Percentiles rank a stretch among this genome's conserved stretches.
phyloP scores from a whole-genome alignment of 257 asterid genomes.

The Nicotiana attenuata region DNA sequence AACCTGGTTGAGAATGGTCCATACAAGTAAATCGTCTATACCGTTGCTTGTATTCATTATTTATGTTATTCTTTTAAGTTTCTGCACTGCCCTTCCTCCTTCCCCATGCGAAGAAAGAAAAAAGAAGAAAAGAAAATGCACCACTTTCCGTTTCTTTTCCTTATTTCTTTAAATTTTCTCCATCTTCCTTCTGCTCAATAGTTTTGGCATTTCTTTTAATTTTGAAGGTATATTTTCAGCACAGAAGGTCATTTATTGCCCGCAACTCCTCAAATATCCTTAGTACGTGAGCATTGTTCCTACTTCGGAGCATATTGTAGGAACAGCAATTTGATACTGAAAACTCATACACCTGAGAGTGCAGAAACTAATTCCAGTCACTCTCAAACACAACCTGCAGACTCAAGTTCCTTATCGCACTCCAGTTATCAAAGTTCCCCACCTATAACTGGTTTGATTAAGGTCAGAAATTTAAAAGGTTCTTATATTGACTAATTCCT shows the following conservation, averaged over 20 bases:
- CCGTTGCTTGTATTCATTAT: slow-evolving; percentile 2
- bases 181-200: not conserved
- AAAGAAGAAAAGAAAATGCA: not conserved
- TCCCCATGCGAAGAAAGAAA: not conserved
- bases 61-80: not conserved
- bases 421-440: slow-evolving; percentile 32
- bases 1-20: slow-evolving; percentile 98
- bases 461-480: slow-evolving; percentile 40
- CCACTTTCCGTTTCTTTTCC: slow-evolving; percentile 2
- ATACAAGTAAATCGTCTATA: slow-evolving; percentile 56
- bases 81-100: not conserved
- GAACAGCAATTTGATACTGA: slow-evolving; percentile 37
- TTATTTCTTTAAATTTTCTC: not conserved
- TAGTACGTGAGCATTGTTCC: slow-evolving; percentile 68
- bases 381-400: slow-evolving; percentile 23
- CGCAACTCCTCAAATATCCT: slow-evolving; percentile 79
- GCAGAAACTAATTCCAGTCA: slow-evolving; percentile 45
- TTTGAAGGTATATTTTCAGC: slow-evolving; percentile 80
- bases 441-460: slow-evolving; percentile 50
- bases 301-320: slow-evolving; percentile 89
- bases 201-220: not conserved
- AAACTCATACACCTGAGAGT: slow-evolving; percentile 33
- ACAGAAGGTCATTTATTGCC: slow-evolving; percentile 98
- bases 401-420: slow-evolving; percentile 28
- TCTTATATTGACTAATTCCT: not conserved